A percentile compares a stretch with the other conserved stretches of the same genome.
Evolutionary conservation across 768 basidiomycete species (phyloP).

Genomic region (Krasilnikovozyma curviuscula): DNA sequence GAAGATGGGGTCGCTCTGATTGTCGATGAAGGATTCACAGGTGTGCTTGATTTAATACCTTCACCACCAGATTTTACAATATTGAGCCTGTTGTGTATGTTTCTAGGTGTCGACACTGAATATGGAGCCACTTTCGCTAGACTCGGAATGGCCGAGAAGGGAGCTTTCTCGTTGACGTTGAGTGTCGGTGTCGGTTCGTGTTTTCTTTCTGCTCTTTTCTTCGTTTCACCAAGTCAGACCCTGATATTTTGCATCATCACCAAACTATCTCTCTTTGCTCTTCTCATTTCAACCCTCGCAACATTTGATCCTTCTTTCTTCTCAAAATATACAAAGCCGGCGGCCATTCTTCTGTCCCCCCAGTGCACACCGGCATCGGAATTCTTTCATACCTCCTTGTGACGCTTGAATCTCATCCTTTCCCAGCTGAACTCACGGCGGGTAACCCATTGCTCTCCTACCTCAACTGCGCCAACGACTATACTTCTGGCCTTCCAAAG

Average conservation of each 20-base stretch:
- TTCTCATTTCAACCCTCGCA: too few species aligned
- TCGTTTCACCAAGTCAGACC: too few species aligned
- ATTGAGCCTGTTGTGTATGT: too few species aligned
- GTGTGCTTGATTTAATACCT: too few species aligned
- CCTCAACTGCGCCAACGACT: slow-evolving; percentile 7
- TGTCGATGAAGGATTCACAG: slow-evolving; percentile 69
- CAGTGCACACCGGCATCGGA: slow-evolving; percentile 5
- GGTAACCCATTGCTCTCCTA: slow-evolving; percentile 1
- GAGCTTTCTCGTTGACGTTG: slow-evolving; percentile 19
- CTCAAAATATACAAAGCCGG: neutral
- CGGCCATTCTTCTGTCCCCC: neutral
- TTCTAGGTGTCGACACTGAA: slow-evolving; percentile 21
- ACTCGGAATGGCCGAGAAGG: slow-evolving; percentile 29
- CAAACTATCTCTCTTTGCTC: too few species aligned
- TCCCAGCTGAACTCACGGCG: neutral
- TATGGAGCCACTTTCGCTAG: slow-evolving; percentile 22
- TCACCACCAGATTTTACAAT: too few species aligned
- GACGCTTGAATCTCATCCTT: slow-evolving; percentile 3
- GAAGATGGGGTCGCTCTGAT: slow-evolving; percentile 52
- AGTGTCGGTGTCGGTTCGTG: slow-evolving; percentile 14
- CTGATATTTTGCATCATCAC: too few species aligned
- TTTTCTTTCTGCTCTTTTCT: too few species aligned
- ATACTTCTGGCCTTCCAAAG: neutral
- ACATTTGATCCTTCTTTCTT: neutral
- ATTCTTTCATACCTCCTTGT: slow-evolving; percentile 4